Evolutionary conservation across 2,329 filamentous ascomycete genomes (phyloP), one percentile per base, ranked within the genome.

Genomic region (Amylocarpus encephaloides): DNA sequence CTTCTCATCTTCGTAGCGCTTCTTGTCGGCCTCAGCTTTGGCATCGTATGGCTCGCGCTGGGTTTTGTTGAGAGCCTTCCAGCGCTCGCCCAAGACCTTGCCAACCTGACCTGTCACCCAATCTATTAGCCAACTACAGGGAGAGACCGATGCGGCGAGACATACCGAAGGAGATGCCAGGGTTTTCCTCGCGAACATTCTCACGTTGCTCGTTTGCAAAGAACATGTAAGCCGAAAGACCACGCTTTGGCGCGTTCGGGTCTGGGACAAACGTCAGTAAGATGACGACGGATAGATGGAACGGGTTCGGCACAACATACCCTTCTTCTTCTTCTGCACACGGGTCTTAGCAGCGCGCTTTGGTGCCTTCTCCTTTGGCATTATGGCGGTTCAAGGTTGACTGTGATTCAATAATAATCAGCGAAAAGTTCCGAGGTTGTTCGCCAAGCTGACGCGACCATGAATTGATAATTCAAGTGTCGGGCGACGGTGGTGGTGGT

Each of bases 171-270:
- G 86, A 86, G 75, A 97, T 95, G 65, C 91, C 92, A 35, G 92
- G 92, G 80, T 97, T 97, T 74, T 97, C 92, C 70, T 95, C 90
- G 65, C 93, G 89, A 64, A 98, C 93, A 72, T 93, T 95, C 70
- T 97, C 92, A 64, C 93, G 91, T 76, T 96, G 89, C 75, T 97
- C 93, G 69, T 97, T 97, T 82, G 93, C 93, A 71, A 97, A 98
- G 86, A 97, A 97, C 93, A 98, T 98, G 83, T 98, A 98, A 59
- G 93, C 93, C 48, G 93, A 97, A 45, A 98, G 88, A 78, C 92
- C 93, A 74, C 93, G 90, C 90, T 97, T 98, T 71, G 93, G 93
- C 54, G 91, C 92, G 75, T 96, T 96, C 68, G 80, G 64, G 77
- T 85, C 89, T 93, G 74, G 94, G 95, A 16, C 19, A 16, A 26